phyloP scores from a whole-genome alignment of 1,284 basidiomycete genomes.

The Cutaneotrichosporon curvatum region DNA sequence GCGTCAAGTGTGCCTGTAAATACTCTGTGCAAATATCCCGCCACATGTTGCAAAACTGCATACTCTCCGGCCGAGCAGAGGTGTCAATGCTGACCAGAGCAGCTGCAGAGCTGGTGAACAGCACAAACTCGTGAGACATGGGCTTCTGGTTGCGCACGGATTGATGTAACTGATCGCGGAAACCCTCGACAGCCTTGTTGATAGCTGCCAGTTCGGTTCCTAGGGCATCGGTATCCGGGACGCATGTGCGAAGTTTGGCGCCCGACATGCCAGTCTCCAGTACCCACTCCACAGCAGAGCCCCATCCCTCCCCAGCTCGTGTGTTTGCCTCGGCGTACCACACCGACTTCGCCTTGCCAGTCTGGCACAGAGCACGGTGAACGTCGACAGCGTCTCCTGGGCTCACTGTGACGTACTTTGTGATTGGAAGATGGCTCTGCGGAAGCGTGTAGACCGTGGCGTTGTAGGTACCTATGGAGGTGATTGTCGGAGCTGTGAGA shows the following conservation, averaged over 20 bases:
- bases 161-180: conserved; percentile 32
- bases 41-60: conserved; percentile 39
- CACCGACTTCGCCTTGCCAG: conserved; percentile 21
- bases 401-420: conserved; percentile 37
- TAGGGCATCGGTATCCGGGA: conserved; percentile 34
- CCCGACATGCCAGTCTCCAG: conserved; percentile 31
- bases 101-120: conserved; percentile 43
- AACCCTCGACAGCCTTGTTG: conserved; percentile 42
- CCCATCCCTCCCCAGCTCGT: conserved; percentile 45
- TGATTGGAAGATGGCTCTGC: conserved; percentile 38
- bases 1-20: conserved; percentile 33
- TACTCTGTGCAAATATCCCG: conserved; percentile 37
- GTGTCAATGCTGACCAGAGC: conserved; percentile 44
- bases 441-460: conserved; percentile 32
- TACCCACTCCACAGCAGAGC: conserved; percentile 43
- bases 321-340: conserved; percentile 43
- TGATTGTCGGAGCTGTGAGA: conserved; percentile 26
- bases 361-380: conserved; percentile 34
- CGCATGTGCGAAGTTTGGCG: conserved; percentile 36
- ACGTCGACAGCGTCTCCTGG: conserved; percentile 36
- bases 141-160: conserved; percentile 31
- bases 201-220: conserved; percentile 43
- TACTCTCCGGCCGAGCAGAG: conserved; percentile 33
- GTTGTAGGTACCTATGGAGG: conserved; percentile 23
- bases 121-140: conserved; percentile 37